Conservation (phyloP, 2,329 filamentous ascomycete genomes). For the Piedraia hortae region DNA sequence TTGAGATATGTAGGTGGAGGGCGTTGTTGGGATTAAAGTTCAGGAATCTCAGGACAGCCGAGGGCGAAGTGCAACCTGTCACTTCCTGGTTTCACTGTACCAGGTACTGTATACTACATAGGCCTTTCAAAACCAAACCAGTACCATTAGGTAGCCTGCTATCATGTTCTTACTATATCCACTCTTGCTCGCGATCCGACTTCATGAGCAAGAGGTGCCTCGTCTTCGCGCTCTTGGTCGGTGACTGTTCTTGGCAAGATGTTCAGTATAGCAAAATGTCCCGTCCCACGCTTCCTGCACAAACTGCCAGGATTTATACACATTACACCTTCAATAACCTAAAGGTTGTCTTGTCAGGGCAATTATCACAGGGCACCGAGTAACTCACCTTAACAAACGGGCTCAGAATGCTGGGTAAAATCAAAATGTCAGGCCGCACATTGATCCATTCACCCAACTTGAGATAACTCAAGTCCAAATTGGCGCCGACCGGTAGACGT, state of each 20-base stretch:
- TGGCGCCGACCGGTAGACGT: conserved; percentile 39
- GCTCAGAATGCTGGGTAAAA: conserved; percentile 57
- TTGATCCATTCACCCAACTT: conserved; percentile 80
- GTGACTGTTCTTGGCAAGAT: conserved; percentile 36
- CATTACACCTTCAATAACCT: conserved; percentile 78
- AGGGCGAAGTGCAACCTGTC: too few species aligned
- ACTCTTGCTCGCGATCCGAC: conserved; percentile 63
- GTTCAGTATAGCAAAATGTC: conserved; percentile 60
- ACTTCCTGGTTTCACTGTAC: too few species aligned
- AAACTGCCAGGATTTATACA: conserved; percentile 74
- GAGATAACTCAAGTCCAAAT: conserved; percentile 58
- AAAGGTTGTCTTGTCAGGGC: conserved; percentile 1
- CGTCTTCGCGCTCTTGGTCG: conserved; percentile 28
- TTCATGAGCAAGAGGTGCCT: conserved; percentile 38
- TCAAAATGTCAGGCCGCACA: conserved; percentile 56
- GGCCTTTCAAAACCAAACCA: too few species aligned
- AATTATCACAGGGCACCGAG: background rate
- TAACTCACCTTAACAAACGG: conserved; percentile 58
- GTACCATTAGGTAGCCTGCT: too few species aligned
- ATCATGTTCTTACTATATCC: conserved; percentile 57
- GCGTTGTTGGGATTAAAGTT: too few species aligned
- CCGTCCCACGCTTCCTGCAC: conserved; percentile 59
- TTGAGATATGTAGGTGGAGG: too few species aligned
- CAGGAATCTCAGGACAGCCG: too few species aligned
- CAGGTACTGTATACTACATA: too few species aligned